Evolutionary conservation across 345 rosid genomes (phyloP), one percentile per base, ranked within the genome.

Genomic region (Geranium brycei): DNA sequence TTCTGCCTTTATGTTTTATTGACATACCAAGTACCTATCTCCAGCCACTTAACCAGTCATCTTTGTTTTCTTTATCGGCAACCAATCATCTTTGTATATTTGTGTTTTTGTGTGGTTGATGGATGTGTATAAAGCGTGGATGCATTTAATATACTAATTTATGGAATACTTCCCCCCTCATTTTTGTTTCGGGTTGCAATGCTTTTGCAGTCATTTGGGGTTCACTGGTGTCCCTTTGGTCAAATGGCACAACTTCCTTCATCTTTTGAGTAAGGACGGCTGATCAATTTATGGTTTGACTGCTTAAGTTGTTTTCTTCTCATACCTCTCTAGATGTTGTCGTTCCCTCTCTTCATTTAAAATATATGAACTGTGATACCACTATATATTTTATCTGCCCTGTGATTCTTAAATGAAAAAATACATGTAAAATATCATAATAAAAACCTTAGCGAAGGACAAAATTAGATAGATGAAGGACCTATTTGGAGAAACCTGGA

Each of bases 181-280:
- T 71, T 16, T 67, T 68, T 60, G 13, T 63, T 72, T 31, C 59
- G 23, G 62, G 69, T 62, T 62, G 59, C 59, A 67, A 68, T 66
- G 71, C 38, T 69, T 67, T 79, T 86, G 82, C 81, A 91, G 97
- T 84, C 97, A 16, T 83, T 88, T 68, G 97, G 96, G 70, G 83
- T 88, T 72, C 97, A 91, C 69, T 91, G 96, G 95, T 91, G 97
- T 68, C 97, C 97, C 18, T 91, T 81, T 75, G 91, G 89, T 67
- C 83, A 85, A 71, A 66, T 89, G 72, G 78, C 97, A 0, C 84
- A 86, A 67, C 79, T 80, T 59, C 88, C 96, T 72, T 76, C 84
- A n/a, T 69, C 86, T 71, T 83, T 81, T 31, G 91, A 81, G 69
- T 66, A 66, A 66, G 69, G 28, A 19, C 28, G 58, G 6, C 60